Percentiles rank a stretch among this genome's conserved stretches.
Conservation (phyloP, 495 filamentous ascomycete species). For the Parmelia sp. region DNA sequence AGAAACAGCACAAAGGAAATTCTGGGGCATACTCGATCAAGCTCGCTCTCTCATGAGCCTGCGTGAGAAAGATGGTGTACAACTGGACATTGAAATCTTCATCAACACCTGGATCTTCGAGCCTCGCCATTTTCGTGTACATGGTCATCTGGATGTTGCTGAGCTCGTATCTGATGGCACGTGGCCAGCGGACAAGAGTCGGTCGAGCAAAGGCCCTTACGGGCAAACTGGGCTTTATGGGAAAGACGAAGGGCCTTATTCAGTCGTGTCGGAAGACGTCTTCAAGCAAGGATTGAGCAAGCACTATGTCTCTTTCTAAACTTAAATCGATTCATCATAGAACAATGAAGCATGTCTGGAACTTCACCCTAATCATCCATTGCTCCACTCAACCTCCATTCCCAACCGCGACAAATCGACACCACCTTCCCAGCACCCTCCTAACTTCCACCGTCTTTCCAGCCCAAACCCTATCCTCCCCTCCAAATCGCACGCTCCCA, state of each 20-base stretch:
- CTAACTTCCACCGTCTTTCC: slow-evolving; percentile 62
- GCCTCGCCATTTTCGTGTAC: slow-evolving; percentile 38
- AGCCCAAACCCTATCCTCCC: slow-evolving; percentile 53
- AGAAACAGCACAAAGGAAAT: slow-evolving; percentile 22
- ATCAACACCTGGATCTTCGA: slow-evolving; percentile 44
- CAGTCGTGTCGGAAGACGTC: slow-evolving; percentile 35
- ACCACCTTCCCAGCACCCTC: slow-evolving; percentile 66
- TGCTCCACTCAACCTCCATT: not conserved
- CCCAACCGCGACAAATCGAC: slow-evolving; percentile 44
- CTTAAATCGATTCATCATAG: too few species aligned
- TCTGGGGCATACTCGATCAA: slow-evolving; percentile 35
- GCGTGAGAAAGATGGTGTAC: slow-evolving; percentile 25
- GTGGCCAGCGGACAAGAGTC: slow-evolving; percentile 34
- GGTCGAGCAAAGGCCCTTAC: slow-evolving; percentile 45
- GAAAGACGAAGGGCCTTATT: slow-evolving; percentile 41
- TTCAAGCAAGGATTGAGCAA: slow-evolving; percentile 37
- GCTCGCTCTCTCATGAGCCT: slow-evolving; percentile 37
- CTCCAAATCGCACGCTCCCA: slow-evolving; percentile 47
- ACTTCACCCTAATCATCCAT: not conserved
- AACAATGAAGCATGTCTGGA: not conserved
- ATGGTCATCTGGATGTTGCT: slow-evolving; percentile 42
- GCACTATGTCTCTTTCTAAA: slow-evolving; percentile 16
- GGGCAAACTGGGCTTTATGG: slow-evolving; percentile 48
- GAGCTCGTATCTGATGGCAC: slow-evolving; percentile 33
- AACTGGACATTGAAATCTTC: slow-evolving; percentile 42